Evolutionary conservation across 257 asterid genomes (phyloP), one percentile per base, ranked within the genome.

Genomic region (Jaltomata sinuosa): DNA sequence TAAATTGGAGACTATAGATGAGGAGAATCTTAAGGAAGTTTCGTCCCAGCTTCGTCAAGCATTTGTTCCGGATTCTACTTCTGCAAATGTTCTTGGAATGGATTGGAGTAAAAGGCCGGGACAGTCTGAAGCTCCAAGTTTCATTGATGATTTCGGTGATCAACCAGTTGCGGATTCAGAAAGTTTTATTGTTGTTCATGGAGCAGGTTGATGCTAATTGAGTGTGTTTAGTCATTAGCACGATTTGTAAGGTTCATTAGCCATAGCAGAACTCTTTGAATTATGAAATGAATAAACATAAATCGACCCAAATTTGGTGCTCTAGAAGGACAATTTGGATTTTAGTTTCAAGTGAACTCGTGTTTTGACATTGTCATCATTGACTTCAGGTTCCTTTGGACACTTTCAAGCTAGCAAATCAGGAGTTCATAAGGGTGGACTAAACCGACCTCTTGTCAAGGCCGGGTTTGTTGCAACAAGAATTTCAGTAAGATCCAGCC

Each of bases 341-440:
- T 38, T 74, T 27, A 54, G 25, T 79, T 31, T n/a, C 0, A 3
- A n/a, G 1, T 81, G 14, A 59, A 54, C 68, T 80, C 15, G 16
- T 80, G 25, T 6, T 18, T 83, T 45, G 53, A 45, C 32, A 7
- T 40, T 83, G 22, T 21, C 16, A 12, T 42, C 25, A 45, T 21
- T 47, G 61, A 59, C 64, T 84, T 83, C 93, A 94, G 99, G 99
- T 85, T 96, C 98, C 71, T 94, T 94, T 90, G 99, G 99, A 77
- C 99, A 96, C 89, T 94, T 94, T 76, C 99, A 96, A 90, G 99
- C 99, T 54, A 94, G 98, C 89, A 94, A 89, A 79, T 92, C 99
- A 2, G 96, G 98, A 54, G 99, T 96, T 80, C 98, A 96, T 83
- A 96, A 94, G 90, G 99, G 99, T 8, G 98, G 94, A 84, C 83